Base-by-base conservation (phyloP, 2,329 filamentous ascomycete genomes). In the Zymoseptoria passerinii region DNA sequence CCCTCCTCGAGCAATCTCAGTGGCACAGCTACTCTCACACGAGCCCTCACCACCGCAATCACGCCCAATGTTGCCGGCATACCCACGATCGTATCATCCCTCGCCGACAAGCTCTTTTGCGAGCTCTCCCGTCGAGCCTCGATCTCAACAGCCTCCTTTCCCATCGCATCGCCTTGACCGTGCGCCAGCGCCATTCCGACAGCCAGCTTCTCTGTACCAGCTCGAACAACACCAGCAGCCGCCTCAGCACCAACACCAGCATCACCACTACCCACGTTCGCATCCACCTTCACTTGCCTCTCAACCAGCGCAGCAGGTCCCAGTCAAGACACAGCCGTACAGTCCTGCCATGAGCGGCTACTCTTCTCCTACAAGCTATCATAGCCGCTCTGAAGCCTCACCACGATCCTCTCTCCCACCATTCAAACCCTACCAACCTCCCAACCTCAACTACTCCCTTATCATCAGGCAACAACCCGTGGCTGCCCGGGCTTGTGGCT, bases 401-500 rank as follows among this genome's bases (percentile, higher is more conserved):
- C 66, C 66, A 8, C 61, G 61, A 16, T 62, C 64, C 6, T 63
- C 64, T 20, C 40, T 63, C 10, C 55, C 55, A 8, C 62, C 62
- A 9, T 53, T 55, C 18, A 20, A 28, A 29, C 50, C 27, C 19
- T 20, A 18, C 48, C 29, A 59, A 23, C 52, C 53, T 23, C 67
- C 68, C 2, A 65, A 71, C 28, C 58, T 71, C 48, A 62, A 74
- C 56, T 80, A 78, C 66, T 72, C 74, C 53, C 79, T 89, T 58
- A 76, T 72, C 50, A 83, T 92, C 61, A 85, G 89, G 53, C 89
- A 94, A 71, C 89, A 92, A 68, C 89, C 89, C 8, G 78, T 84
- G 18, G 88, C 88, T 1, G 89, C 89, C 55, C 81, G 89, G 65
- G 89, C 88, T 49, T 94, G 89, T 67, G 89, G 89, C 1, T 92